A percentile compares a stretch with the other conserved stretches of the same genome.
phyloP scores from a whole-genome alignment of 2,329 filamentous ascomycete species.

The Diaporthe vexans region DNA sequence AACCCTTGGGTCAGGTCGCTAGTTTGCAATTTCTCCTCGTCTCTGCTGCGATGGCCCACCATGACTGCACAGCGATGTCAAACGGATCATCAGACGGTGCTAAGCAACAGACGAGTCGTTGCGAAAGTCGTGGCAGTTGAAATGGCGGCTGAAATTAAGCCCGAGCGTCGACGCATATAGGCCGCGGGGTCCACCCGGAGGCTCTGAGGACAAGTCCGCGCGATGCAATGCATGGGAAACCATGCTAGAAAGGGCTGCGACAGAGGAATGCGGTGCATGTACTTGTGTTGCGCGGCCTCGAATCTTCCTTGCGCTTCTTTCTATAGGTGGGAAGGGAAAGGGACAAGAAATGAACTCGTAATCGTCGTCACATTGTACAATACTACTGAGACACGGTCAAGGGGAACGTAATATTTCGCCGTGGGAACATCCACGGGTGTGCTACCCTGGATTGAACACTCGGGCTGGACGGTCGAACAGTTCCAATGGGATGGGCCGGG shows the following conservation, averaged over 20 bases:
- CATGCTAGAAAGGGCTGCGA: neutral
- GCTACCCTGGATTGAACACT: no score
- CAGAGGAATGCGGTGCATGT: neutral
- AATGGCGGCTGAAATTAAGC: constrained; percentile 7
- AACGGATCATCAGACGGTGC: constrained; percentile 27
- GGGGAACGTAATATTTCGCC: neutral
- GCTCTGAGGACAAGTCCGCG: neutral
- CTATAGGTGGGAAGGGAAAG: neutral
- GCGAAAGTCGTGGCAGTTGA: neutral
- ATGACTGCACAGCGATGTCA: neutral
- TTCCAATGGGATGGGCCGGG: constrained; percentile 1
- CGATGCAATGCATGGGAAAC: neutral
- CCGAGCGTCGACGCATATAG: constrained; percentile 17
- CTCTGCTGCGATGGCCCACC: constrained; percentile 14
- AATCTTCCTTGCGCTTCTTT: neutral
- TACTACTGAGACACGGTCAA: neutral
- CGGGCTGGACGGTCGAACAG: neutral
- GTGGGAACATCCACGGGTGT: neutral
- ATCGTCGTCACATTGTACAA: neutral
- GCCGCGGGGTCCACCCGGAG: constrained; percentile 1
- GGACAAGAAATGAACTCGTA: neutral
- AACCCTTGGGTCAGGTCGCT: neutral
- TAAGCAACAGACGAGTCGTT: constrained; percentile 22
- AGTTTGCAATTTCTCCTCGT: neutral
- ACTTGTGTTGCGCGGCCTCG: neutral